Conservation (phyloP, 2,329 filamentous ascomycete species). For the Helicocarpus griseus region DNA sequence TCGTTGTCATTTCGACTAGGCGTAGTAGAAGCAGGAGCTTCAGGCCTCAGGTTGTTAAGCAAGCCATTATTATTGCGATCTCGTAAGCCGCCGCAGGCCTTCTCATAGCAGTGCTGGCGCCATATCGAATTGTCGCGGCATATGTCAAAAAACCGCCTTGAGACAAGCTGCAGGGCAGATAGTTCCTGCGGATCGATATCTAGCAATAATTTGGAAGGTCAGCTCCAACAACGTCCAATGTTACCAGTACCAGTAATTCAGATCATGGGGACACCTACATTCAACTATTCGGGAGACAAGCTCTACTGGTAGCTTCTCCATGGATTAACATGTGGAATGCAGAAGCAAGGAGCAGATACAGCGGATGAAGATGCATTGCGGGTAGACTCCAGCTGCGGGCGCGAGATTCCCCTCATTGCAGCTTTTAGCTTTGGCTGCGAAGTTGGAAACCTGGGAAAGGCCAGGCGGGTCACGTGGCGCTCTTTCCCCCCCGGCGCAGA, state of each 20-base stretch:
- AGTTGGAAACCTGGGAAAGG: neutral
- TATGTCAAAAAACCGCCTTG: conserved; percentile 53
- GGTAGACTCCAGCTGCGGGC: neutral
- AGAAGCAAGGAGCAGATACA: conserved; percentile 14
- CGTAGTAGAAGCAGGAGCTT: neutral
- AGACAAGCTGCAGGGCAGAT: conserved; percentile 60
- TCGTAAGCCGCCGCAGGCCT: conserved; percentile 13
- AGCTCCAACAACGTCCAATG: conserved; percentile 16
- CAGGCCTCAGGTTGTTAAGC: neutral
- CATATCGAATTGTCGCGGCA: conserved; percentile 68
- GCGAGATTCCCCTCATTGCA: neutral
- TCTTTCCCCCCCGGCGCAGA: too few species aligned
- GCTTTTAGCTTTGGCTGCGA: neutral
- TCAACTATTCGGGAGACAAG: conserved; percentile 54
- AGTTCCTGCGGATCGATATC: conserved; percentile 57
- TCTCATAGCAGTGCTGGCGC: conserved; percentile 63
- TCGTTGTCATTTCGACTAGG: neutral
- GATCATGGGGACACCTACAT: conserved; percentile 38
- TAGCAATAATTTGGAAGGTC: conserved; percentile 23
- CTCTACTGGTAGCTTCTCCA: conserved; percentile 54
- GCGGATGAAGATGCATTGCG: neutral
- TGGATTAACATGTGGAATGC: conserved; percentile 15
- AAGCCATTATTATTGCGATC: neutral
- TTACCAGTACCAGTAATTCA: neutral
- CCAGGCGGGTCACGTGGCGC: neutral